Conservation (phyloP, 805 yeast species). For the Pichia scutulata region DNA sequence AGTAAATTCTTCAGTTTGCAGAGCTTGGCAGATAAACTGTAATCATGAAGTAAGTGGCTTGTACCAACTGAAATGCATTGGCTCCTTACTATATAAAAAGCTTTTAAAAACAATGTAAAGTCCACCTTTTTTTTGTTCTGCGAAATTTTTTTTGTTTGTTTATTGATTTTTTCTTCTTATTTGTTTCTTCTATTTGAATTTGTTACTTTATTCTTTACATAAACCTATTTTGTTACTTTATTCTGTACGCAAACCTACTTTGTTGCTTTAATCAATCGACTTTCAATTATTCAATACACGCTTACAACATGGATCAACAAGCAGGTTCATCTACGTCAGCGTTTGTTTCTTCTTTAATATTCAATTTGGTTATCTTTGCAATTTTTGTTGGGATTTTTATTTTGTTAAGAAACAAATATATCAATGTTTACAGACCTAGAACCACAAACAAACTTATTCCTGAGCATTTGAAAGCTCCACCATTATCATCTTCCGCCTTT, state of each 20-base stretch:
- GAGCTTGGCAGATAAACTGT: no score
- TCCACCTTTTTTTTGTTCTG: no score
- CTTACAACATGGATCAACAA: neutral
- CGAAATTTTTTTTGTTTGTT: no score
- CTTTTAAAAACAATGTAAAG: no score
- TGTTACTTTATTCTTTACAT: neutral
- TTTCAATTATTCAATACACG: neutral
- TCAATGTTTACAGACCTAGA: slow-evolving; percentile 49
- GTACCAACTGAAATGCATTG: no score
- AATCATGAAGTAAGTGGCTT: no score
- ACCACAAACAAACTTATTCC: slow-evolving; percentile 39
- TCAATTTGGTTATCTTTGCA: slow-evolving; percentile 35
- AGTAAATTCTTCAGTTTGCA: no score
- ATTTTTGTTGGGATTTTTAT: slow-evolving; percentile 36
- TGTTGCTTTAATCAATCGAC: neutral
- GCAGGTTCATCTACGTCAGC: slow-evolving; percentile 37
- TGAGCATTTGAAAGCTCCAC: slow-evolving; percentile 30
- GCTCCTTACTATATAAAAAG: no score
- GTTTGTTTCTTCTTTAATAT: slow-evolving; percentile 40
- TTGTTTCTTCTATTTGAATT: neutral
- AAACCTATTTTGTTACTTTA: neutral
- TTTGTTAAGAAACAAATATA: slow-evolving; percentile 34
- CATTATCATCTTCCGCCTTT: slow-evolving; percentile 37
- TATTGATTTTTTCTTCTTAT: no score
- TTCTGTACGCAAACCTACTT: neutral